Evolutionary conservation across 441 rosid species (phyloP).

Genomic region (Syzygium syzygioides): DNA sequence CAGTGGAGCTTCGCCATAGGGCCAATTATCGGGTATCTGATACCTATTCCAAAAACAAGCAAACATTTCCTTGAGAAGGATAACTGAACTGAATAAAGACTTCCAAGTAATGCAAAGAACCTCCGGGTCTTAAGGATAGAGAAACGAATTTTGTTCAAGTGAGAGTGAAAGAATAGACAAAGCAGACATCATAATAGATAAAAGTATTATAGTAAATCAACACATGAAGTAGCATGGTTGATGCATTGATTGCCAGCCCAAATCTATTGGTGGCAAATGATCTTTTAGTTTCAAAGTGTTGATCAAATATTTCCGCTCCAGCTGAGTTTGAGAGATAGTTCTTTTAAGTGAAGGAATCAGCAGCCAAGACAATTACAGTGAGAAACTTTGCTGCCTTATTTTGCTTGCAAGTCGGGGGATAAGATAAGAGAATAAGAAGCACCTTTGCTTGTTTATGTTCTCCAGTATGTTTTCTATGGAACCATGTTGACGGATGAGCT

Average conservation of each 20-base stretch:
- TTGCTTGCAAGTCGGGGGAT: not conserved
- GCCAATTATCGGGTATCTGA: slow-evolving; percentile 84
- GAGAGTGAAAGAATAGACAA: not conserved
- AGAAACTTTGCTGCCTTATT: too few species aligned
- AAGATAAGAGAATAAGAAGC: not conserved
- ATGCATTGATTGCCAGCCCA: not conserved
- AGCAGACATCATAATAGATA: not conserved
- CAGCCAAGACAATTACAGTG: too few species aligned
- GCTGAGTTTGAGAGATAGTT: too few species aligned
- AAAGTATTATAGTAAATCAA: not conserved
- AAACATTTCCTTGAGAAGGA: not conserved
- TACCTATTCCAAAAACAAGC: slow-evolving; percentile 33
- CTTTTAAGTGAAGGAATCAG: too few species aligned
- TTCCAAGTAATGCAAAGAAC: not conserved
- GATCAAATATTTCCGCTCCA: too few species aligned
- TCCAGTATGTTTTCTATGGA: slow-evolving; percentile 74
- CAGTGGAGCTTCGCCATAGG: slow-evolving; percentile 64
- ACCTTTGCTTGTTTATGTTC: slow-evolving; percentile 79
- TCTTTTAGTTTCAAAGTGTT: not conserved
- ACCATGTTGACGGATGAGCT: slow-evolving; percentile 90
- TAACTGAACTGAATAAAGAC: not conserved
- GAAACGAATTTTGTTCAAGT: not conserved
- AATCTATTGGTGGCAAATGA: not conserved
- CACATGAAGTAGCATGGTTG: not conserved
- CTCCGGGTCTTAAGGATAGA: not conserved